A percentile compares a stretch with the other conserved stretches of the same genome.
phyloP scores from a whole-genome alignment of 1,284 basidiomycete genomes.

The Sporisorium sorghi region DNA sequence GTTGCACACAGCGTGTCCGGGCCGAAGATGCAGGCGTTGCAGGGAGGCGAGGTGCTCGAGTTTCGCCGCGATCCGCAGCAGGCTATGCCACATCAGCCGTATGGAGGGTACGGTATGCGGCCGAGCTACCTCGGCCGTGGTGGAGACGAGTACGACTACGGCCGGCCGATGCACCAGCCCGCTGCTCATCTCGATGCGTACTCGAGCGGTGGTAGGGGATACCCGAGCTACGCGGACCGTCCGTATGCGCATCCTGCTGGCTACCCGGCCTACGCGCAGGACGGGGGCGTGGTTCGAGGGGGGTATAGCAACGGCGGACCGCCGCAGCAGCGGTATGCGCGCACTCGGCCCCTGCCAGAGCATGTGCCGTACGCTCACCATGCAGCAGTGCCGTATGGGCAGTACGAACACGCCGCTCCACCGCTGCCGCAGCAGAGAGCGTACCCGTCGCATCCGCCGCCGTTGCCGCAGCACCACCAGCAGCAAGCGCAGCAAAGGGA shows the following conservation, averaged over 20 bases:
- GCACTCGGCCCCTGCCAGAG: neutral
- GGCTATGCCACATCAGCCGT: neutral
- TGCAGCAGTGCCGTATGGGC: neutral
- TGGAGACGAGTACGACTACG: conserved; percentile 2
- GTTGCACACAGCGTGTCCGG: neutral
- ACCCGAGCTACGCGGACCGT: neutral
- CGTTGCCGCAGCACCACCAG: neutral
- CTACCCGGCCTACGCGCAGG: neutral
- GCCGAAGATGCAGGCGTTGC: conserved; percentile 3
- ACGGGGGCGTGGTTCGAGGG: neutral
- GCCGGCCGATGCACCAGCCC: neutral
- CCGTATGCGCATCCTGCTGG: conserved; percentile 2
- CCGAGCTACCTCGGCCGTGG: conserved; percentile 12
- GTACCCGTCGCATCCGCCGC: conserved; percentile 10
- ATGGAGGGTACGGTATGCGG: conserved; percentile 9
- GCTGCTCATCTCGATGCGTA: neutral
- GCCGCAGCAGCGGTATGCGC: neutral
- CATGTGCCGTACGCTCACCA: neutral
- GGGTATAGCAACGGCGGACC: neutral
- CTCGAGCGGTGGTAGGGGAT: neutral
- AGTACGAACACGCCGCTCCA: neutral
- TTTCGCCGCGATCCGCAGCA: neutral
- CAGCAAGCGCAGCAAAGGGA: neutral
- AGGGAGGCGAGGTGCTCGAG: conserved; percentile 2
- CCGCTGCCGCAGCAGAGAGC: too few species aligned